These are phyloP conservation scores for Citropsis articulata DNA, from an alignment of 345 rosid species.

Conservation along the genomic window DNA sequence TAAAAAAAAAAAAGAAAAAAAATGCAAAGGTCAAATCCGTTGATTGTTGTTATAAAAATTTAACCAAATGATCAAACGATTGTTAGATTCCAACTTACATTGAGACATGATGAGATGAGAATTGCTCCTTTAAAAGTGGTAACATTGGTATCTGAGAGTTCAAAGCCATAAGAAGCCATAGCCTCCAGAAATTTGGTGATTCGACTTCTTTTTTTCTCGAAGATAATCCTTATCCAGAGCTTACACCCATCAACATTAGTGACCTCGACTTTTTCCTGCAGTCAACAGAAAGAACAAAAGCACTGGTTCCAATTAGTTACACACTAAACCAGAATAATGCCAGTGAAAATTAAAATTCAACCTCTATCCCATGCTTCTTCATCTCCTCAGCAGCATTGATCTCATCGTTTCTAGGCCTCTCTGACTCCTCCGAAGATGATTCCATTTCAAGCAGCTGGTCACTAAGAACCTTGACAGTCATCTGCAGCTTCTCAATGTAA, in stretches of 20 bases:
- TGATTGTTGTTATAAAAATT: background rate
- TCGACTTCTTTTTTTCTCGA: slow-evolving; percentile 52
- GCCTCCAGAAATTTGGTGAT: slow-evolving; percentile 62
- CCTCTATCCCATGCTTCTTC: slow-evolving; percentile 52
- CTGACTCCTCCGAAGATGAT: slow-evolving; percentile 25
- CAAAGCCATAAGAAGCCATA: slow-evolving; percentile 48
- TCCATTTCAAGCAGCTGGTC: slow-evolving; percentile 62
- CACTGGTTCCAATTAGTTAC: background rate
- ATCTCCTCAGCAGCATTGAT: slow-evolving; percentile 38
- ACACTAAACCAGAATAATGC: background rate
- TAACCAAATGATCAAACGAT: background rate
- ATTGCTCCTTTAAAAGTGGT: slow-evolving; percentile 53
- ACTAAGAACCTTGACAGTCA: slow-evolving; percentile 40
- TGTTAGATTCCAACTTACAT: slow-evolving; percentile 24
- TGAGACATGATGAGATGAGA: slow-evolving; percentile 53
- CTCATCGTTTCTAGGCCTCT: slow-evolving; percentile 18
- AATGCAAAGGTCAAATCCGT: too few relatives aligned
- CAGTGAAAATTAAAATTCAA: slow-evolving; percentile 4
- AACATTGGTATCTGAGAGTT: slow-evolving; percentile 52
- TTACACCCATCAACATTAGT: slow-evolving; percentile 44
- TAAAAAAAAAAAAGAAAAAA: too few relatives aligned
- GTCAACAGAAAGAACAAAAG: background rate
- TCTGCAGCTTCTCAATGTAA: slow-evolving; percentile 63
- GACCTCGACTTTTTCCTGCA: slow-evolving; percentile 65
- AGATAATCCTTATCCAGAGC: slow-evolving; percentile 64